A percentile compares a stretch with the other conserved stretches of the same genome.
Evolutionary conservation across 495 filamentous ascomycete genomes (phyloP).

Genomic region (Aspergillus homomorphus): DNA sequence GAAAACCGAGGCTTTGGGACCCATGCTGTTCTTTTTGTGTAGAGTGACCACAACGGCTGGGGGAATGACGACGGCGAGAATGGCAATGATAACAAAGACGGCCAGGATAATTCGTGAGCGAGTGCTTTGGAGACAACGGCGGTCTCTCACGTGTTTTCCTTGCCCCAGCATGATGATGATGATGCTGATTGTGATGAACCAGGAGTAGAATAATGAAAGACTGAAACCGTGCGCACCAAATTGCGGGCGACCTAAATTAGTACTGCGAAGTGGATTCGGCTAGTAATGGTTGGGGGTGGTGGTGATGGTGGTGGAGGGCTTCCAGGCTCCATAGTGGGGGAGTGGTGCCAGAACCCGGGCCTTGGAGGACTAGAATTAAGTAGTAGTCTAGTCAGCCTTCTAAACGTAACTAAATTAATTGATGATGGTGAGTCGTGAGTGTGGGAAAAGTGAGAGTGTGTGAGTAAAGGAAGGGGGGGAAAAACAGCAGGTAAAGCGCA

Average conservation of each 20-base stretch:
- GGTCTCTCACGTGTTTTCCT: slow-evolving; percentile 39
- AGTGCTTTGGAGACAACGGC: slow-evolving; percentile 29
- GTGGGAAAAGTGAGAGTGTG: slow-evolving; percentile 14
- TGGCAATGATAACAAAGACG: slow-evolving; percentile 27
- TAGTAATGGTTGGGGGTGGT: background rate
- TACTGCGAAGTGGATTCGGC: background rate
- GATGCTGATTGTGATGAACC: no score
- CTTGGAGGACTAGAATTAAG: slow-evolving; percentile 23
- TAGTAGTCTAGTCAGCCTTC: slow-evolving; percentile 14
- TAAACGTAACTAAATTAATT: slow-evolving; percentile 5
- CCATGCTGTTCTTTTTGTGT: slow-evolving; percentile 38
- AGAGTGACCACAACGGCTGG: slow-evolving; percentile 34
- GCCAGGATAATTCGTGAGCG: slow-evolving; percentile 29
- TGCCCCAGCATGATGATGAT: slow-evolving; percentile 19
- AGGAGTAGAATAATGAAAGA: background rate
- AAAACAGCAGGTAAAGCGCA: background rate
- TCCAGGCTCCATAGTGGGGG: slow-evolving; percentile 10
- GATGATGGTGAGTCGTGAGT: slow-evolving; percentile 11
- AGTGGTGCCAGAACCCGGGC: slow-evolving; percentile 12
- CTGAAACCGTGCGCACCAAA: slow-evolving; percentile 16
- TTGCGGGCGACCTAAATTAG: slow-evolving; percentile 5
- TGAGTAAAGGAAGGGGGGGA: background rate
- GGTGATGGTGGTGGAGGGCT: slow-evolving; percentile 14
- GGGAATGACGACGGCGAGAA: slow-evolving; percentile 36
- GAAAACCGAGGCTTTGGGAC: slow-evolving; percentile 45